Evolutionary conservation across 805 yeast genomes (phyloP).

Genomic region (Lipomyces kockii): DNA sequence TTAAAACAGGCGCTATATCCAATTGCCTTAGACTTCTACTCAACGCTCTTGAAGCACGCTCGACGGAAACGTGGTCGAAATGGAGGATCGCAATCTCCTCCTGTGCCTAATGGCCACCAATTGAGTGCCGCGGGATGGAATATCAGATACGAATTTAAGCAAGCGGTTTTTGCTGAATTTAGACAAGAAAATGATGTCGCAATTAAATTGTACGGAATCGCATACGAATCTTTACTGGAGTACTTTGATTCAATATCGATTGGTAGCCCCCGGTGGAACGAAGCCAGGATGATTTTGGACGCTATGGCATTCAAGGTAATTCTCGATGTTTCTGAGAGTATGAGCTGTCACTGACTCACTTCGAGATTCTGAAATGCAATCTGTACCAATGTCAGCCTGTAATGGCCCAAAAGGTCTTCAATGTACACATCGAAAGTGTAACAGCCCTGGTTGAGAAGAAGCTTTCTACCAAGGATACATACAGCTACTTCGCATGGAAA

Average conservation of each 20-base stretch:
- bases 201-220: conserved; percentile 55
- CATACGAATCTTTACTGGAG: conserved; percentile 57
- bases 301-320: conserved; percentile 54
- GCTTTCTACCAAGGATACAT: conserved; percentile 41
- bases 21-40: conserved; percentile 53
- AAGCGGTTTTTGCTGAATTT: conserved; percentile 57
- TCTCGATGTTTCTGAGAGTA: neutral
- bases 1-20: conserved; percentile 50
- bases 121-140: conserved; percentile 51
- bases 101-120: conserved; percentile 35
- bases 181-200: conserved; percentile 55
- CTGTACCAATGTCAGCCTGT: conserved; percentile 63
- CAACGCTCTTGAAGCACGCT: conserved; percentile 49
- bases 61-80: conserved; percentile 48
- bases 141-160: conserved; percentile 57
- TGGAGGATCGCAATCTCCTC: conserved; percentile 14
- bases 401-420: conserved; percentile 65
- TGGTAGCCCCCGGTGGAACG: conserved; percentile 48
- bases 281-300: conserved; percentile 60
- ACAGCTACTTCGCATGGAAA: conserved; percentile 56
- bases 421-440: conserved; percentile 63
- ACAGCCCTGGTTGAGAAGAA: conserved; percentile 47
- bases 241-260: conserved; percentile 45
- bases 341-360: neutral
- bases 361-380: conserved; percentile 60